Evolutionary conservation across 2,329 filamentous ascomycete genomes (phyloP).

Genomic region (Alternaria conjuncta): DNA sequence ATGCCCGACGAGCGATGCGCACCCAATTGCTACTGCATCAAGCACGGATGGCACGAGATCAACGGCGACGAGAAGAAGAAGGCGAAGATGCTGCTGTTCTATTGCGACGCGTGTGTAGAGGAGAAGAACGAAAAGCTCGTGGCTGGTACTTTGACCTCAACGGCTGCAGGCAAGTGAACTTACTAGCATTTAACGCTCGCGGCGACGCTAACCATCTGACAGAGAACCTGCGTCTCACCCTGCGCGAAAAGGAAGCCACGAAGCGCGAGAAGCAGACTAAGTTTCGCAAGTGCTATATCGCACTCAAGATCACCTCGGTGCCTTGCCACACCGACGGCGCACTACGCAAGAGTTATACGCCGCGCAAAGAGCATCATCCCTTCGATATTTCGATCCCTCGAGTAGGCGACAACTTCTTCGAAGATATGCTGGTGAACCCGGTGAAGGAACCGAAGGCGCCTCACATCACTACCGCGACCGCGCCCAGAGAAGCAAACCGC

Average conservation of each 20-base stretch:
- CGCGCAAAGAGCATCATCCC: constrained; percentile 3
- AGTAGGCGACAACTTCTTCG: constrained; percentile 20
- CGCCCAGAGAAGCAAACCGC: background rate
- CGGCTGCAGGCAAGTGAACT: background rate
- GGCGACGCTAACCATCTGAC: background rate
- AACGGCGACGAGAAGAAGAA: background rate
- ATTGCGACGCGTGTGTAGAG: constrained; percentile 21
- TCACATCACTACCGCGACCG: background rate
- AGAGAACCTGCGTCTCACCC: background rate
- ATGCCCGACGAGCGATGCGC: constrained; percentile 11
- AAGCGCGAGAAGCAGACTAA: constrained; percentile 1
- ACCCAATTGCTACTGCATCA: constrained; percentile 13
- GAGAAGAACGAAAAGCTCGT: background rate
- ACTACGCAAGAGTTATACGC: background rate
- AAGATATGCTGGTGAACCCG: constrained; percentile 8
- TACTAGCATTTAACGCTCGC: background rate
- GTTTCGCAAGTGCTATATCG: constrained; percentile 22
- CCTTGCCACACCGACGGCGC: constrained; percentile 12
- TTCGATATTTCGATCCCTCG: constrained; percentile 16
- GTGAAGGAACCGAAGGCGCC: background rate
- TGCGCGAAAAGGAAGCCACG: background rate
- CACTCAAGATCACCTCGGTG: constrained; percentile 8
- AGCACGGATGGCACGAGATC: background rate
- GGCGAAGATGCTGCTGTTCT: background rate
- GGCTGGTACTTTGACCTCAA: background rate